Conservation (phyloP, 768 basidiomycete species). For the Lepiota venenata region DNA sequence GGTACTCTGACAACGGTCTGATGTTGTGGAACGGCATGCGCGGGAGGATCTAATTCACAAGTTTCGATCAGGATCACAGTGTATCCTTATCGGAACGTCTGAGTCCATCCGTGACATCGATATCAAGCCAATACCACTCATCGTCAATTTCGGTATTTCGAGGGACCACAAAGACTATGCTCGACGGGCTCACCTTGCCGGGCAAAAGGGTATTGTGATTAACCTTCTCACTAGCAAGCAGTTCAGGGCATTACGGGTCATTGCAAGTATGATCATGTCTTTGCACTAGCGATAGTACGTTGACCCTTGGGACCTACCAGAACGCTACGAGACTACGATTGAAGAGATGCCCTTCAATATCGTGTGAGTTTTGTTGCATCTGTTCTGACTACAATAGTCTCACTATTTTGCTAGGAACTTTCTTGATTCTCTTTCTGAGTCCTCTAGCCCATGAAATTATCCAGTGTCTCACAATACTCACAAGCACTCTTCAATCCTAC, state of each 20-base stretch:
- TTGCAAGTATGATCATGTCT: constrained; percentile 72
- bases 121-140: constrained; percentile 93
- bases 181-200: constrained; percentile 95
- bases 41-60: constrained; percentile 99
- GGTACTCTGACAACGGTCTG: constrained; percentile 55
- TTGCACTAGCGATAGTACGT: constrained; percentile 9
- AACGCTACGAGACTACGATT: constrained; percentile 93
- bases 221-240: constrained; percentile 97
- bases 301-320: constrained; percentile 29
- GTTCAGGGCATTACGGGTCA: constrained; percentile 87
- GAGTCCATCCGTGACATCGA: constrained; percentile 97
- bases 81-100: constrained; percentile 98
- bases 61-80: constrained; percentile 97
- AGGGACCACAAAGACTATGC: constrained; percentile 98
- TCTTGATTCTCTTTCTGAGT: no score
- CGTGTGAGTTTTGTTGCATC: constrained; percentile 49
- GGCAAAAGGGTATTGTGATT: constrained; percentile 94
- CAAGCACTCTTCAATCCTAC: no score
- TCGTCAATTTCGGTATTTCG: constrained; percentile 92
- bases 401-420: no score
- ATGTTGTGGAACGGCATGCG: constrained; percentile 97
- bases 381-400: no score
- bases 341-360: constrained; percentile 98
- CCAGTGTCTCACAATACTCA: no score
- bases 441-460: no score